Evolutionary conservation across 1,139 yeast species (phyloP), one percentile per base, ranked within the genome.

Genomic region (Debaryomycetaceae sp.): DNA sequence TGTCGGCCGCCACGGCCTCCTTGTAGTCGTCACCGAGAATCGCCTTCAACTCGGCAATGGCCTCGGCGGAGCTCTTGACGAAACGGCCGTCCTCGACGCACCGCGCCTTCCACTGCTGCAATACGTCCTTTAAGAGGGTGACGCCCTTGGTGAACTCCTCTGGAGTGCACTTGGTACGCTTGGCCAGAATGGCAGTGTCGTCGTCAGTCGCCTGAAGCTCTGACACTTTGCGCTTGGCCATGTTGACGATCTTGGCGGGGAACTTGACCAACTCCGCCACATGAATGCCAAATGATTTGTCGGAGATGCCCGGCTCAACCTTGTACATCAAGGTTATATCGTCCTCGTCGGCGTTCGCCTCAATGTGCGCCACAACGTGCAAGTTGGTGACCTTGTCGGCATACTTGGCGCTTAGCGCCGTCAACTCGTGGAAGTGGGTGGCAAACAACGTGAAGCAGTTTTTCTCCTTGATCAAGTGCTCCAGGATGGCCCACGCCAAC

Each of bases 191-290:
- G 32, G 56, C 56, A n/a, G 53, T 46, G 33, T 53, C 56, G 34
- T 34, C 49, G 25, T 45, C 53, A 5, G 29, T 17, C 6, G 24
- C 29, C 49, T 88, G 96, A 35, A 91, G 65, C 49, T 91, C 97
- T 5, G 73, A 65, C 0, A 96, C 95, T 53, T 89, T 89, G 40
- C 97, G 74, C 50, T 91, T 91, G 3, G 98, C 96, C 97, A 91
- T 91, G 35, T 76, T 73, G 31, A 91, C 77, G 29, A 91, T 91
- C 53, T 89, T 89, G 18, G 65, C 63, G 1, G 98, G 98, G 53
- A 91, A 91, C 43, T 84, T 81, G 21, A 91, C 97, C 28, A 89
- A 77, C 56, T 91, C 97, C 0, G 98, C 97, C 25, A 91, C 98
- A 53, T 91, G 95, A 29, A 91, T 88, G 57, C 98, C 98, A 58